Percentiles rank a stretch among this genome's conserved stretches.
Evolutionary conservation across 345 rosid species (phyloP).

Genomic region (Eucalyptus curtisii): DNA sequence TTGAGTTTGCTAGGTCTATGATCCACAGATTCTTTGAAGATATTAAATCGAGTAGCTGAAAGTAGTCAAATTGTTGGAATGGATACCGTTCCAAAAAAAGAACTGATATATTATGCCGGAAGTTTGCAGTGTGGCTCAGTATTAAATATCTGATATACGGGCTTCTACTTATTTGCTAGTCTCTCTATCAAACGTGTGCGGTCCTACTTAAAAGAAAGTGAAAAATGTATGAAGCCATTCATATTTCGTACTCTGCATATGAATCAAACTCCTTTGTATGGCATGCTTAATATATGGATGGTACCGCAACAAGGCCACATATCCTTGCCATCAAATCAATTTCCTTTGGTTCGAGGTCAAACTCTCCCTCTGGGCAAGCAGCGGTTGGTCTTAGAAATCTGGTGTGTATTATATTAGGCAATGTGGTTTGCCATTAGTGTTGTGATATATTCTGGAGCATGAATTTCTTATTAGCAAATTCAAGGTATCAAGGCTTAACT

Average conservation of each 20-base stretch:
- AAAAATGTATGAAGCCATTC: background rate
- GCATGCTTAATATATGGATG: fast-evolving
- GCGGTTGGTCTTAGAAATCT: background rate
- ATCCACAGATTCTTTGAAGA: background rate
- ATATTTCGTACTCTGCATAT: background rate
- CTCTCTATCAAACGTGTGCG: background rate
- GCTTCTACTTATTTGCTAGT: background rate
- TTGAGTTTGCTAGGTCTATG: background rate
- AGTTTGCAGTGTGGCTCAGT: fast-evolving
- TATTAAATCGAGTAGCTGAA: background rate
- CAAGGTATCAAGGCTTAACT: background rate
- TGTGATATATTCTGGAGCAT: fast-evolving
- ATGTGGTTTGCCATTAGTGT: background rate
- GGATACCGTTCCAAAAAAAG: background rate
- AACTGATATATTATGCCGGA: background rate
- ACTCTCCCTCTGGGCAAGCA: background rate
- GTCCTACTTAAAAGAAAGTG: fast-evolving
- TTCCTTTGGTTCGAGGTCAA: background rate
- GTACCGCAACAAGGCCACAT: background rate
- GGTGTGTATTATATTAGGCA: background rate
- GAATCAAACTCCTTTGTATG: background rate
- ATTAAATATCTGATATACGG: fast-evolving
- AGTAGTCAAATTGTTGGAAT: background rate
- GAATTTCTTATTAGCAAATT: background rate
- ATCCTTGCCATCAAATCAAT: fast-evolving